A percentile compares a stretch with the other conserved stretches of the same genome.
phyloP scores from a whole-genome alignment of 176 grass and related monocot species.

The Olyra latifolia region DNA sequence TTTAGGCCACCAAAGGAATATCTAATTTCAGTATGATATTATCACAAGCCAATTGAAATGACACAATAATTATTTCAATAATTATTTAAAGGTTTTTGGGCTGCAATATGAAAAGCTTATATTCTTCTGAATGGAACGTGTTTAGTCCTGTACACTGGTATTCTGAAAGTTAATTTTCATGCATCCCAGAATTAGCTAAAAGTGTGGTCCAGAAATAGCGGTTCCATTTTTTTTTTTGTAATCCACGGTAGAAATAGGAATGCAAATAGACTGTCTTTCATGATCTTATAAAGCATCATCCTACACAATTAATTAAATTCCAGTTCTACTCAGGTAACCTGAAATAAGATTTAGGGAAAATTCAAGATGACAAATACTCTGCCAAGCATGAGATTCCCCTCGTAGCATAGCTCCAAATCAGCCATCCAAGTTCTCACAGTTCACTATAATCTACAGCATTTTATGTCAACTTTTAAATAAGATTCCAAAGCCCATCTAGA shows the following conservation, averaged over 20 bases:
- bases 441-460: constrained; percentile 82
- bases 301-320: constrained; percentile 25
- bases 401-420: constrained; percentile 85
- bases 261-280: not conserved
- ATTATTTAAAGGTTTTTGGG: not conserved
- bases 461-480: too few species aligned
- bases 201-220: not conserved
- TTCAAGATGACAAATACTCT: constrained; percentile 59
- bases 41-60: not conserved
- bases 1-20: not conserved
- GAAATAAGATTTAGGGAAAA: not conserved
- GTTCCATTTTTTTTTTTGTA: not conserved
- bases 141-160: not conserved
- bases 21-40: not conserved
- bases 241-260: not conserved
- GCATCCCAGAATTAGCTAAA: not conserved
- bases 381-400: constrained; percentile 87
- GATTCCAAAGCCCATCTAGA: too few species aligned
- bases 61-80: too few species aligned
- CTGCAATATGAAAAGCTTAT: not conserved
- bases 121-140: not conserved
- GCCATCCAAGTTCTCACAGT: constrained; percentile 93
- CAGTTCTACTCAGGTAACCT: not conserved
- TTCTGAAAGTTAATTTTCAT: not conserved
- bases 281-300: constrained; percentile 7